Evolutionary conservation across 345 rosid genomes (phyloP).

Genomic region (Eucalyptus fibrosa): DNA sequence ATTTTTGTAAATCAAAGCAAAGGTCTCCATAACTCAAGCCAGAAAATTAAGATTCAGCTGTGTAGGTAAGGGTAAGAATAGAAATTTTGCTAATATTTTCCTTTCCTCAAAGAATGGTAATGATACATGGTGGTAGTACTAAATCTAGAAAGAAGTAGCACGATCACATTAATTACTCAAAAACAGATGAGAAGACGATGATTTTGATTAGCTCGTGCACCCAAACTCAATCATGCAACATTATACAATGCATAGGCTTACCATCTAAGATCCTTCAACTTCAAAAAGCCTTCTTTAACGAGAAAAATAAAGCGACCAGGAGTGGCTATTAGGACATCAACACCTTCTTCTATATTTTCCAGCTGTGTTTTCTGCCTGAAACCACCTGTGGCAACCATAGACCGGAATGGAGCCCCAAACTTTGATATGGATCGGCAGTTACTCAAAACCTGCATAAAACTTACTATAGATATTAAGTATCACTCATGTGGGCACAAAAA

Average conservation of each 20-base stretch:
- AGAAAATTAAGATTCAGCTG: no score
- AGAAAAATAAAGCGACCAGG: no score
- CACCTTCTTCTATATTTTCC: conserved; percentile 67
- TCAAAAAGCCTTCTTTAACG: no score
- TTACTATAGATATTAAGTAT: not conserved
- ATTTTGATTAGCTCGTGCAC: no score
- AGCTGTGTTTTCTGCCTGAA: conserved; percentile 78
- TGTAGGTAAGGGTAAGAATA: no score
- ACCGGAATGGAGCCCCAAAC: conserved; percentile 79
- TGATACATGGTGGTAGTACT: not conserved
- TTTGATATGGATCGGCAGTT: conserved; percentile 67
- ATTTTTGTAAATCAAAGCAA: no score
- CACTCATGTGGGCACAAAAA: not conserved
- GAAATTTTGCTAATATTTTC: not conserved
- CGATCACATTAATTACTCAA: no score
- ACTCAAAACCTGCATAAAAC: conserved; percentile 58
- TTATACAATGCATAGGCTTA: no score
- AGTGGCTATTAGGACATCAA: conserved; percentile 5
- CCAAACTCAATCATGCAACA: no score
- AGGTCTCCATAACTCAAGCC: no score
- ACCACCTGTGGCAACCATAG: conserved; percentile 86
- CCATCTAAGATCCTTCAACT: no score
- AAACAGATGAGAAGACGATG: no score
- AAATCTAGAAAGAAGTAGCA: not conserved
- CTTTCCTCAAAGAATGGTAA: not conserved